These are phyloP conservation scores for Suhomyces panamericanus DNA, from an alignment of 1,139 yeast species.

Conservation along the genomic window DNA sequence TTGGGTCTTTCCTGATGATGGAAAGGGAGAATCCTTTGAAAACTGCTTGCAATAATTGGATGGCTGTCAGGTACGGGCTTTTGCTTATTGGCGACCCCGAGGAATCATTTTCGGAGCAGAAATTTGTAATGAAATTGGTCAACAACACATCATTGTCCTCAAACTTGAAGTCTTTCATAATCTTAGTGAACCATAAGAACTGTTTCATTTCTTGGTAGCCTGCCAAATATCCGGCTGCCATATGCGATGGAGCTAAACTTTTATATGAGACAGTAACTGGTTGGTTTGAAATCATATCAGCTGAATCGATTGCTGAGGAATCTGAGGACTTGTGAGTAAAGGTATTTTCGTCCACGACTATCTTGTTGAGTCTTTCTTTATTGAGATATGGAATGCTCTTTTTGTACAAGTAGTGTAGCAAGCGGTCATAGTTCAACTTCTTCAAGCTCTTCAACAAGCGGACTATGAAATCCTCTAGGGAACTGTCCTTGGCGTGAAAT, in stretches of 20 bases:
- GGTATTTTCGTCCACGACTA: constrained; percentile 4
- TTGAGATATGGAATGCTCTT: constrained; percentile 8
- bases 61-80: constrained; percentile 16
- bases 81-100: constrained; percentile 12
- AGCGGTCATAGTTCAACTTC: constrained; percentile 7
- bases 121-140: constrained; percentile 13
- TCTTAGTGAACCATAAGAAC: constrained; percentile 32
- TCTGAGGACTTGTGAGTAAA: background rate
- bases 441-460: constrained; percentile 12
- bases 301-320: background rate
- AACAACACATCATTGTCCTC: constrained; percentile 17
- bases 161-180: constrained; percentile 30
- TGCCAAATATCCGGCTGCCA: constrained; percentile 8
- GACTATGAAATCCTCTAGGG: constrained; percentile 12
- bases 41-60: constrained; percentile 24
- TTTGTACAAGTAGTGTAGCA: constrained; percentile 9
- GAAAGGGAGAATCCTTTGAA: constrained; percentile 25
- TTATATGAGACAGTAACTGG: constrained; percentile 8
- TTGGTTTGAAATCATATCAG: background rate
- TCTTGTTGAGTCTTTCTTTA: constrained; percentile 8
- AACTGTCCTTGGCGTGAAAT: constrained; percentile 4
- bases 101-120: constrained; percentile 10
- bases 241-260: constrained; percentile 10
- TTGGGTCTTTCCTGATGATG: constrained; percentile 19
- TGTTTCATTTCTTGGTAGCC: constrained; percentile 23